Evolutionary conservation across 2,329 filamentous ascomycete species (phyloP).

Genomic region (Aspergillus texensis): DNA sequence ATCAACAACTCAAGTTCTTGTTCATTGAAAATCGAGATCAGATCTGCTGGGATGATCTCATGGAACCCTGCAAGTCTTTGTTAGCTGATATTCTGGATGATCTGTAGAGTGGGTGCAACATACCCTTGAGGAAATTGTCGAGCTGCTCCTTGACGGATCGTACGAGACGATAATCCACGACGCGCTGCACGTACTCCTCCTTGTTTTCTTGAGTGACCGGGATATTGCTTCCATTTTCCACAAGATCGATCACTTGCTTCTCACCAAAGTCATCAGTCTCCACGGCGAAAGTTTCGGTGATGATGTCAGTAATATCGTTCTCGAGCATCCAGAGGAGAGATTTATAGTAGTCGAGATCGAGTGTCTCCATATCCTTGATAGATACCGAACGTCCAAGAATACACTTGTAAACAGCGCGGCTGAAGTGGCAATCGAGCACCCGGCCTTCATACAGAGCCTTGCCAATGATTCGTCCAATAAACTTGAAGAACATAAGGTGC

Average conservation of each 20-base stretch:
- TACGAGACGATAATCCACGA: conserved; percentile 91
- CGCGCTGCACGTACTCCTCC: conserved; percentile 91
- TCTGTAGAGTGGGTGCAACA: conserved; percentile 25
- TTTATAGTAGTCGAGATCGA: conserved; percentile 98
- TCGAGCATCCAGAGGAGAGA: conserved; percentile 97
- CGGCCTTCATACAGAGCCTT: conserved; percentile 97
- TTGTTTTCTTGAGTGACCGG: conserved; percentile 97
- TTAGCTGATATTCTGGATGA: not conserved
- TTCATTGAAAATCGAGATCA: conserved; percentile 97
- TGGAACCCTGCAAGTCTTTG: conserved; percentile 73
- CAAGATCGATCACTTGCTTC: conserved; percentile 81
- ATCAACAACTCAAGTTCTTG: conserved; percentile 96
- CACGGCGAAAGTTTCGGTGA: conserved; percentile 92
- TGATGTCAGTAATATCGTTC: conserved; percentile 97
- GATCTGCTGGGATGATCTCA: conserved; percentile 91
- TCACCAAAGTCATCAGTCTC: conserved; percentile 94
- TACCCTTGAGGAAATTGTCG: conserved; percentile 85
- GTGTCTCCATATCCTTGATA: conserved; percentile 98
- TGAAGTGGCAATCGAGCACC: conserved; percentile 97
- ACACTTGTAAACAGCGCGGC: conserved; percentile 95
- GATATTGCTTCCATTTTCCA: conserved; percentile 85
- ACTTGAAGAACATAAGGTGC: conserved; percentile 98
- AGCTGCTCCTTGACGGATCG: conserved; percentile 93
- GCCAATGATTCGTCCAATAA: conserved; percentile 96
- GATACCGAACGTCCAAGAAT: conserved; percentile 94